A percentile compares a stretch with the other conserved stretches of the same genome.
phyloP scores from a whole-genome alignment of 164 flowering plant genomes.

The Stephania japonica region DNA sequence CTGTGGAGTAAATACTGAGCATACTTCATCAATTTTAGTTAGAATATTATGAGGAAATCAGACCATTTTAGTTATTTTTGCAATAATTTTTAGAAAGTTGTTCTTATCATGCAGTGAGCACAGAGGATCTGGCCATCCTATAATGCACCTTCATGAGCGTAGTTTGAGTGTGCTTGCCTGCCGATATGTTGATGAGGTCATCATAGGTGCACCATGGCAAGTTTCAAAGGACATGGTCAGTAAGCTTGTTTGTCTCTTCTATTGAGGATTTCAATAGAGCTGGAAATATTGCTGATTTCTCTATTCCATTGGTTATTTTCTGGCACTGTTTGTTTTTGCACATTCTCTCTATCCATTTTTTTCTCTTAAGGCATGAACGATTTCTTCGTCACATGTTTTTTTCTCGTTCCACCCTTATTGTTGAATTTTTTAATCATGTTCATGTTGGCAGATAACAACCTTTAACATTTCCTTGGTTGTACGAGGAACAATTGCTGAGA shows the following conservation, averaged over 20 bases:
- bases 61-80: too few species aligned
- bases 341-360: background rate
- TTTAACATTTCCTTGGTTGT: conserved; percentile 74
- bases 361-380: background rate
- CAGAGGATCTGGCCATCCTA: conserved; percentile 51
- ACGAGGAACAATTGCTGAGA: conserved; percentile 65
- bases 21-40: background rate
- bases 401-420: background rate
- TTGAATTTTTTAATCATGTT: conserved; percentile 4
- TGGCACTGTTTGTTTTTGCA: background rate
- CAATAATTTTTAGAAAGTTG: background rate
- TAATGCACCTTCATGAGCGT: conserved; percentile 78
- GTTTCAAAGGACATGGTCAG: conserved; percentile 69
- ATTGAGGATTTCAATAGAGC: background rate
- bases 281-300: background rate
- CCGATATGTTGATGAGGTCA: conserved; percentile 84
- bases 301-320: background rate
- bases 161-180: conserved; percentile 80
- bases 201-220: conserved; percentile 83
- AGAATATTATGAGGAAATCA: background rate
- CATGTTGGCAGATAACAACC: conserved; percentile 56
- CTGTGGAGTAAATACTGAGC: background rate
- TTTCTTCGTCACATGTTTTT: background rate
- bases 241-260: conserved; percentile 6
- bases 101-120: conserved; percentile 43